Base-by-base conservation (phyloP, 1,284 basidiomycete species). In the Puccinia hordei region DNA sequence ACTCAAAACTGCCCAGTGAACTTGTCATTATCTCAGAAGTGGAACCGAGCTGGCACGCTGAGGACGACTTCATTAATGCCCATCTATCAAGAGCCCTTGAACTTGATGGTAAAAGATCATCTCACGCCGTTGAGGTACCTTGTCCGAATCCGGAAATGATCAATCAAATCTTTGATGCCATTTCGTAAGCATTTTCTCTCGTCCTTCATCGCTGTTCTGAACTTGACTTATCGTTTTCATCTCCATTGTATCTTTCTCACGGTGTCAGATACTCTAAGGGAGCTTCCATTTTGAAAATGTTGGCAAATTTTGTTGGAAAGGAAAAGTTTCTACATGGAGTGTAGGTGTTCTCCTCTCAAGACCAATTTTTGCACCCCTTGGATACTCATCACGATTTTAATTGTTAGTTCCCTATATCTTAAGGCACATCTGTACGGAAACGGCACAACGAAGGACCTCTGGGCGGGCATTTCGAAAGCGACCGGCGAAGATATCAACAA, bases 81-180 rank as follows among this genome's bases (percentile, higher is more conserved):
- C 89, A 89, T 83, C 85, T 89, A 41, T 85, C 86, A 65, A 83
- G 86, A 38, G 94, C 95, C 17, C 89, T 97, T 46, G 87, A 88
- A 51, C 89, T 98, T 78, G 96, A 99, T 84, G 90, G 93, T 13
- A 94, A 95, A 86, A 88, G 92, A 19, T 96, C 94, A 19, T 95
- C 93, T 44, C 96, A 99, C 86, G 93, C 95, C 0, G 94, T 99
- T 84, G 94, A 99, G 86, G 93, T 98, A 27, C 91, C 92, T 12
- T 94, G 92, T 84, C 92, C 93, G 0, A 92, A 95, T 85, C 92
- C 93, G 17, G 91, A 92, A 84, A 90, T 92, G 85, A 92, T 95
- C 83, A 92, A 92, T 85, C 84, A 92, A 89, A 94, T 95, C 79
- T 95, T 95, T 85, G 94, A 95, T 84, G 88, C 89, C 8, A 88